Percentiles rank a stretch among this genome's conserved stretches.
Evolutionary conservation across 108 stramenopile species (phyloP).

Genomic region (Aurantiochytrium sp.): DNA sequence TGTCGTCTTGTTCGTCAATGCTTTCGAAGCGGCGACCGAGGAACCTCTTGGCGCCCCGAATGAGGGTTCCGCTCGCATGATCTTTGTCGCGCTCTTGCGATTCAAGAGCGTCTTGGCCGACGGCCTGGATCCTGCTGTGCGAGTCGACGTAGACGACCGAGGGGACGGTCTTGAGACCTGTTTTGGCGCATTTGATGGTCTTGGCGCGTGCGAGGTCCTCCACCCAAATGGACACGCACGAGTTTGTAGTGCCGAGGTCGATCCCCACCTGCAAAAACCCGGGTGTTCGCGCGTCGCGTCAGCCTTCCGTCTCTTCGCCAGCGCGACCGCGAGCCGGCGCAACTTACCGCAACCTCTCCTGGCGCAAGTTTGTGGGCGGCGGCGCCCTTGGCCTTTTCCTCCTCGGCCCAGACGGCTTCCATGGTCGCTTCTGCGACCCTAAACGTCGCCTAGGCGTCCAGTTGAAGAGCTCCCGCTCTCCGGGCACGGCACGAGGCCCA

Average conservation of each 20-base stretch:
- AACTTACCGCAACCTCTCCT: background rate
- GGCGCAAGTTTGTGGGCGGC: background rate
- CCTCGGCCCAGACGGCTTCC: background rate
- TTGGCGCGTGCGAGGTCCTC: background rate
- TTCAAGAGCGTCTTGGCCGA: background rate
- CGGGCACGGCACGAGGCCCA: no score
- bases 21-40: background rate
- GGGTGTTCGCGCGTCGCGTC: background rate
- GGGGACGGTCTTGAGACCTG: background rate
- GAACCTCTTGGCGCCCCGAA: background rate
- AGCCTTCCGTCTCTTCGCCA: no score
- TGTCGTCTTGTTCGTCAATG: background rate
- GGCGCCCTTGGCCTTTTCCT: background rate
- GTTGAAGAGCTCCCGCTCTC: background rate
- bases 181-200: slow-evolving; percentile 9
- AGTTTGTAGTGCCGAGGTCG: slow-evolving; percentile 13
- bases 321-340: background rate
- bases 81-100: background rate
- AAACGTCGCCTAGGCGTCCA: no score
- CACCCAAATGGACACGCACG: slow-evolving; percentile 21
- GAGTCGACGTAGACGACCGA: background rate
- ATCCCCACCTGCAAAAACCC: background rate
- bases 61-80: background rate
- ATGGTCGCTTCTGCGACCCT: background rate
- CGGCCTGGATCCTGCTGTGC: background rate